phyloP scores from a whole-genome alignment of 164 flowering plant genomes.

The Buxus sempervirens region DNA sequence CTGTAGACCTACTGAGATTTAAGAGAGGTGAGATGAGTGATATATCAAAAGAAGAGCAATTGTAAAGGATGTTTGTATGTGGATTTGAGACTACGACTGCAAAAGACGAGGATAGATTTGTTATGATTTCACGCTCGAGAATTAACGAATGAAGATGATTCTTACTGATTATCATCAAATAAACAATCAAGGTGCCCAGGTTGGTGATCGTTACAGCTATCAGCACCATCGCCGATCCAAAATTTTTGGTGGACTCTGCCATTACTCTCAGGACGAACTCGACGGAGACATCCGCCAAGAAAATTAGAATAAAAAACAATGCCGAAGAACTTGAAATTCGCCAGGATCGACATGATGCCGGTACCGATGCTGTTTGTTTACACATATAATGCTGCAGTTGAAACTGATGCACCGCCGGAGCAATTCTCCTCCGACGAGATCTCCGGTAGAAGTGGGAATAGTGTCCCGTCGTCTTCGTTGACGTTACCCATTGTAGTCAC shows the following conservation, averaged over 20 bases:
- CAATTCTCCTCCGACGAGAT: background rate
- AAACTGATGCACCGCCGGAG: conserved; percentile 29
- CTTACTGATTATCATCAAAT: too few species aligned
- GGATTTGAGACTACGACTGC: too few species aligned
- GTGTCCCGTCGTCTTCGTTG: conserved; percentile 8
- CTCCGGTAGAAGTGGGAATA: conserved; percentile 37
- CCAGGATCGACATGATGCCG: conserved; percentile 97
- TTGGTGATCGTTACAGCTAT: too few species aligned
- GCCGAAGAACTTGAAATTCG: conserved; percentile 80
- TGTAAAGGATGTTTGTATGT: too few species aligned
- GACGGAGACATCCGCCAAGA: conserved; percentile 61
- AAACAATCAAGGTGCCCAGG: too few species aligned
- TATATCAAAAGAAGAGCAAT: too few species aligned
- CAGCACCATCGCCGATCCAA: conserved; percentile 65
- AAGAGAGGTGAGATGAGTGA: too few species aligned
- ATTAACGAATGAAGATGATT: too few species aligned
- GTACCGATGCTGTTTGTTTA: conserved; percentile 92
- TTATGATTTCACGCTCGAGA: too few species aligned
- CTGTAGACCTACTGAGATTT: too few species aligned
- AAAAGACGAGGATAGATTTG: too few species aligned
- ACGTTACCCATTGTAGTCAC: too few species aligned
- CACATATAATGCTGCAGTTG: conserved; percentile 84
- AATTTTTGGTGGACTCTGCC: conserved; percentile 71
- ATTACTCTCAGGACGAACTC: conserved; percentile 71
- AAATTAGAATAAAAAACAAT: conserved; percentile 50